Conservation (phyloP, 441 rosid genomes). For the Erodium trifolium region DNA sequence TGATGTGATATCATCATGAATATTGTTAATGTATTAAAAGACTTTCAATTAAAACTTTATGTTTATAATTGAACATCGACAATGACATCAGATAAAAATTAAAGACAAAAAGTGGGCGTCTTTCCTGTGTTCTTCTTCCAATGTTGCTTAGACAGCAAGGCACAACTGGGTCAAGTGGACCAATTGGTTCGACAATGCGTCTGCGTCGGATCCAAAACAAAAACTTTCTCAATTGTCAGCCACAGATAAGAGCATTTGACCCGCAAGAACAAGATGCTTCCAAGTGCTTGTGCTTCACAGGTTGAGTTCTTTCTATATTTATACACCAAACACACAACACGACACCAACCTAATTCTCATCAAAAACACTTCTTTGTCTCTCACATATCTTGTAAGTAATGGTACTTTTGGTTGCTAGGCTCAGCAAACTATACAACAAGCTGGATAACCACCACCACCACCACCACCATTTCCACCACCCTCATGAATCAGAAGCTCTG, state of each 20-base stretch:
- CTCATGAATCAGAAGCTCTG: slow-evolving; percentile 20
- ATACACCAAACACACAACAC: not conserved
- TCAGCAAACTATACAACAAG: slow-evolving; percentile 35
- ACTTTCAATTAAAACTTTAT: not conserved
- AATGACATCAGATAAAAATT: too few species aligned
- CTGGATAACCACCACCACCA: slow-evolving; percentile 39
- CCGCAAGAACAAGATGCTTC: not conserved
- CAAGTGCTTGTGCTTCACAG: not conserved
- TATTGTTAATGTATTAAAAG: not conserved
- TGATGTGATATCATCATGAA: not conserved
- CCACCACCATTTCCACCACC: slow-evolving; percentile 20
- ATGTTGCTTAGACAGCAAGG: not conserved
- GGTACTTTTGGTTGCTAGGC: slow-evolving; percentile 34
- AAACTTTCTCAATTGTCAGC: not conserved
- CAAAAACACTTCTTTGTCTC: not conserved
- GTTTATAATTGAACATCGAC: too few species aligned
- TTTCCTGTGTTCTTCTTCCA: not conserved
- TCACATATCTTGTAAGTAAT: slow-evolving; percentile 17
- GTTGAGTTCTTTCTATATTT: not conserved
- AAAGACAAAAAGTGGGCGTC: not conserved
- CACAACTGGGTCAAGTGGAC: not conserved
- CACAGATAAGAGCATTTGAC: not conserved
- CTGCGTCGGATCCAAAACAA: not conserved
- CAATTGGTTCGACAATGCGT: not conserved
- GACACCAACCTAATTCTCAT: not conserved